Base-by-base conservation (phyloP, 2,329 filamentous ascomycete genomes). In the Aspergillus melleus region DNA sequence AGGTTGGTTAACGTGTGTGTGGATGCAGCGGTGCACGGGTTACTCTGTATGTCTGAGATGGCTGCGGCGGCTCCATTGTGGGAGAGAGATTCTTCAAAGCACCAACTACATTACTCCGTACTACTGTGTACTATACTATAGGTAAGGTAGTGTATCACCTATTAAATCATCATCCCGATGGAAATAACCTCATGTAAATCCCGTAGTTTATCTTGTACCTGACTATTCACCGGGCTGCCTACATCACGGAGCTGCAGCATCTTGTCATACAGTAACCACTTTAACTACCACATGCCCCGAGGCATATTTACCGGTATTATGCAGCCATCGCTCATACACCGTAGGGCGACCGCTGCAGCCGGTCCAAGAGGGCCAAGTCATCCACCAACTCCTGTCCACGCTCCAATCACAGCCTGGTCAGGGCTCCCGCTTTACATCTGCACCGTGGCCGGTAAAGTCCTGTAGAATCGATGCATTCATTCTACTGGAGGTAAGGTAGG, bases 281-380 rank as follows among this genome's bases (percentile, higher is more conserved):
- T 22, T 47, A 9, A n/a, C 6, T 9, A 47, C 44, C 44, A 47
- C 44, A 47, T 47, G 44, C 44, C 14, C 44, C 22, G 14, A 52
- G 11, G 26, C 20, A 22, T 4, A 20, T 42, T 54, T 49, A 60
- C 57, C 49, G 44, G 58, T 59, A 55, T 36, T 55, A 54, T 52
- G 57, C 52, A 50, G 19, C 46, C 36, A 12, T 30, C 19, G 52
- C 29, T 49, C 51, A 58, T 46, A n/a, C n/a, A n/a, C n/a, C n/a
- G n/a, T n/a, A 50, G 14, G 12, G 30, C 24, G 47, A n/a, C 19
- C 14, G 24, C 39, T 47, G 36, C 39, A 55, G 46, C 42, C 16
- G 39, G 49, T 32, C n/a, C 32, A 30, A 44, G 50, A 49, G 36
- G 54, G 44, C 44, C 58, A 60, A 54, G 46, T 54, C 58, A 60